These are phyloP conservation scores for Dipodascopsis uninucleata DNA, from an alignment of 805 yeast species.

Conservation along the genomic window DNA sequence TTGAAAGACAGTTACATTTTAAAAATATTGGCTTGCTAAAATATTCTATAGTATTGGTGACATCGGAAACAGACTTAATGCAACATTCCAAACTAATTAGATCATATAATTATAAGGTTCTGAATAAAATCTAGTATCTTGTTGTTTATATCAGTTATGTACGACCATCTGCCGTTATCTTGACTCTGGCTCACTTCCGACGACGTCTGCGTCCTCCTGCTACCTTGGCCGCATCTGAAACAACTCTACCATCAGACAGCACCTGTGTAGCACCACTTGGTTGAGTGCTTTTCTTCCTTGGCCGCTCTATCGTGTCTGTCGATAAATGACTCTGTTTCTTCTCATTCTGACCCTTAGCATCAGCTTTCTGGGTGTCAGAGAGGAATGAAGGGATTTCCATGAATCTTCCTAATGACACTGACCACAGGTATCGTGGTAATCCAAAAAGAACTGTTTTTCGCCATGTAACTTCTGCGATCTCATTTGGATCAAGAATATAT, in stretches of 20 bases:
- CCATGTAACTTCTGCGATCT: constrained; percentile 36
- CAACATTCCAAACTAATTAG: neutral
- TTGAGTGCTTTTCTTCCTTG: neutral
- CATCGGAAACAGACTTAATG: constrained; percentile 35
- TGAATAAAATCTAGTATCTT: too few relatives aligned
- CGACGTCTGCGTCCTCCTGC: constrained; percentile 27
- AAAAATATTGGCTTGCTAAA: neutral
- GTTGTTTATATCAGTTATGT: too few relatives aligned
- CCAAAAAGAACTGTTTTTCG: constrained; percentile 34
- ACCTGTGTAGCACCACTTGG: constrained; percentile 11
- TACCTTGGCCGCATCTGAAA: constrained; percentile 19
- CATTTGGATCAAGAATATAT: constrained; percentile 32
- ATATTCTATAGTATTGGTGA: constrained; percentile 30
- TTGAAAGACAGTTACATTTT: neutral
- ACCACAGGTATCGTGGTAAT: constrained; percentile 29
- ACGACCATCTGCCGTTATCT: too few relatives aligned
- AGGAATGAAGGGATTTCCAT: constrained; percentile 1
- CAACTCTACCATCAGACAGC: constrained; percentile 16
- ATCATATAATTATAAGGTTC: too few relatives aligned
- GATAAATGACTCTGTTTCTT: constrained; percentile 25
- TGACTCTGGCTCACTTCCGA: too few relatives aligned
- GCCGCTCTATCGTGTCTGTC: constrained; percentile 11
- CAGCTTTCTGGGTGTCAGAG: constrained; percentile 2
- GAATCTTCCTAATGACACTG: constrained; percentile 23
- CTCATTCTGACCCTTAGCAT: constrained; percentile 9